Base-by-base conservation (phyloP, 768 basidiomycete species). In the Boletus reticuloceps region DNA sequence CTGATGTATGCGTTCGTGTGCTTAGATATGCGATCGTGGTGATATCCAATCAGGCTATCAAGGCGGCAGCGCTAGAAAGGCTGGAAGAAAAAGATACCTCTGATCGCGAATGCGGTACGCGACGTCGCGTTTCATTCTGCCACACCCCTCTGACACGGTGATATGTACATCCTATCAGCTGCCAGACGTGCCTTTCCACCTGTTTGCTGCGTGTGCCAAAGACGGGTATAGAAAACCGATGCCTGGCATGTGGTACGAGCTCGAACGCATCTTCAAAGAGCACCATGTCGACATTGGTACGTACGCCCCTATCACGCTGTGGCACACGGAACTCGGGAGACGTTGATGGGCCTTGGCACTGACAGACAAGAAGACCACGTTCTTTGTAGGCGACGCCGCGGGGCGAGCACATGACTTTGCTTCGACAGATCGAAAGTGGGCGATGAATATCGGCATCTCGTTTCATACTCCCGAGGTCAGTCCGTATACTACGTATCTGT, bases 351-450 rank as follows among this genome's bases (percentile, higher is more conserved):
- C 31, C n/a, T 40, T 32, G 13, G 29, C 32, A 0, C 64, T 29
- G 9, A 29, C 29, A 94, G 93, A 95, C 67, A 79, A 82, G 59
- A 54, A 64, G 0, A 41, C 74, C 1, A 87, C 90, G 0, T 89
- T 90, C 62, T 95, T 88, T 61, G 86, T 96, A 1, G 94, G 94
- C 4, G 94, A 97, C 62, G 93, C 92, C 2, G 94, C 93, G 12
- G 94, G 94, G 12, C 82, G 94, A 43, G 72, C 77, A 43, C 70
- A 72, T 27, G 94, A 97, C 72, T 91, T 89, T 66, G 81, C 88
- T 8, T 84, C 85, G 56, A 89, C 88, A 0, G 94, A 97, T 69
- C 79, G 88, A 42, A 92, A 95, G 71, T 91, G 86, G 78, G 92
- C 94, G 0, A 67, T 85, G 4, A 96, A 95, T 60, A 66, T 87